Conservation (phyloP, 441 rosid species). For the Erodium texanum region DNA sequence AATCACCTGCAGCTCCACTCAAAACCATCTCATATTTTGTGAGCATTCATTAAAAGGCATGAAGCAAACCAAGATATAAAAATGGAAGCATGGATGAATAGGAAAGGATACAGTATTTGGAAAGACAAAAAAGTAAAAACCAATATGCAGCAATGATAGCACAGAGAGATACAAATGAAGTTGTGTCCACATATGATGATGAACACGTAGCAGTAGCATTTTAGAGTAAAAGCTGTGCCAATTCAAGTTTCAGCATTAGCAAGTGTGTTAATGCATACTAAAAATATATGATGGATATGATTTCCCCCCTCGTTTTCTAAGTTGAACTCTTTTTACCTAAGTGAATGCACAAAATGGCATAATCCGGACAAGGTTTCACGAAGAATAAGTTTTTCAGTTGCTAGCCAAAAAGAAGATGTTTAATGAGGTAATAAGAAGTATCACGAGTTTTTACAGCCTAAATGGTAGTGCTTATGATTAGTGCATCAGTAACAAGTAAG, state of each 20-base stretch:
- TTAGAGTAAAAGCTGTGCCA: background rate
- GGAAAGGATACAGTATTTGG: background rate
- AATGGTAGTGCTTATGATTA: background rate
- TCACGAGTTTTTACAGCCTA: background rate
- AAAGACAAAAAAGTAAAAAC: background rate
- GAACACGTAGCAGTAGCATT: background rate
- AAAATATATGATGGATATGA: background rate
- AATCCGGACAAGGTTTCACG: background rate
- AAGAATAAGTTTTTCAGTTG: background rate
- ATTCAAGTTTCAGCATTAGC: background rate
- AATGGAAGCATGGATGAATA: background rate
- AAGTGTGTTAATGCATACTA: background rate
- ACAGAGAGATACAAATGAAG: background rate
- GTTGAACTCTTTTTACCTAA: background rate
- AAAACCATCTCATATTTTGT: background rate
- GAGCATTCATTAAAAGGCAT: background rate
- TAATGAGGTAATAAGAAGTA: background rate
- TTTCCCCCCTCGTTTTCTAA: background rate
- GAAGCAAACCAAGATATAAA: conserved; percentile 12
- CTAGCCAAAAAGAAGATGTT: background rate
- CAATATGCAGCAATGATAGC: background rate
- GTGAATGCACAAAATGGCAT: background rate
- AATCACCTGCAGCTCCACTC: conserved; percentile 43
- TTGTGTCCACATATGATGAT: background rate
- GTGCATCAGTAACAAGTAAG: background rate